Base-by-base conservation (phyloP, 176 grass and related monocot genomes). In the Carex cristatella region DNA sequence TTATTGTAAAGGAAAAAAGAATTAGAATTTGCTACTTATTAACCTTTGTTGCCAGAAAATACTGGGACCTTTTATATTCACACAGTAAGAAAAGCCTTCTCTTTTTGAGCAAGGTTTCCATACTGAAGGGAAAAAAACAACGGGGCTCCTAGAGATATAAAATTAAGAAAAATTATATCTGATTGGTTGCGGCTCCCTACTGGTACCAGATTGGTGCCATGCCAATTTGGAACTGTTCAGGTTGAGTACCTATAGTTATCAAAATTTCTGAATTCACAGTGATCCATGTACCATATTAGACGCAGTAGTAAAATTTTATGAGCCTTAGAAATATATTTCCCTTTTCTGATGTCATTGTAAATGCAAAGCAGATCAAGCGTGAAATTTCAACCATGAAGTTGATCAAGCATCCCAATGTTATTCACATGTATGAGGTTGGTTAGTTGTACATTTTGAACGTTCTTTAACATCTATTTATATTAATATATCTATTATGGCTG, bases 341-440 rank as follows among this genome's bases (percentile, higher is more conserved):
- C 4, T 79, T 58, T 57, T 58, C 73, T 79, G 6, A 79, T 79
- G 13, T 58, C 28, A 55, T 84, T 82, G 33, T 88, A 35, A 64
- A 82, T 9, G 53, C 61, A 40, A 77, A 85, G 38, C 87, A 99
- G 97, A 99, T 99, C 87, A 99, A 96, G 85, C 91, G 97, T 23
- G 93, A 99, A 88, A 99, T 99, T 63, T 92, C 97, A 31, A 99
- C 97, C 14, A 99, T 99, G 97, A 99, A 99, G 79, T 88, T 99
- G 66, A 91, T 99, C 79, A 91, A 87, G 77, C 97, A 99, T 74
- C 97, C 97, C 54, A 99, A 96, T 86, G 97, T 99, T 58, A 96
- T 99, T 62, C 84, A 86, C 57, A 95, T 99, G 97, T 56, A 90
- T n/a, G 96, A 99, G 93, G 96, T 99, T 81, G 65, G 37, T 40